A percentile compares a stretch with the other conserved stretches of the same genome.
Evolutionary conservation across 108 stramenopile genomes (phyloP).

Genomic region (Skeletonema potamos): DNA sequence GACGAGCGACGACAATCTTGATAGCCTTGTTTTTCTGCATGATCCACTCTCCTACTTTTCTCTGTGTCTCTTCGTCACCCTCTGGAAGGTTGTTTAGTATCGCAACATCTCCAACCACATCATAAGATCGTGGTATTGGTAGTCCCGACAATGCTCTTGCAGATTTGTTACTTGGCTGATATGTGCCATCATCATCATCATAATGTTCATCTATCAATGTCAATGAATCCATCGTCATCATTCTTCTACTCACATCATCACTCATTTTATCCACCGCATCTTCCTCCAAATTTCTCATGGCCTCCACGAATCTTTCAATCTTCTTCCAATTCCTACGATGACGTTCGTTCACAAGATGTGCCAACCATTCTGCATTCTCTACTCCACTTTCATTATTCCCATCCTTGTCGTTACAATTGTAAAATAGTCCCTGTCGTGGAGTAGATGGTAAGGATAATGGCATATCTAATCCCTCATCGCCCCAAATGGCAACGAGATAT

Average conservation of each 20-base stretch:
- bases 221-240: background rate
- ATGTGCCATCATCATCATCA: background rate
- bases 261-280: conserved; percentile 24
- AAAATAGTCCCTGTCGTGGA: conserved; percentile 32
- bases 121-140: conserved; percentile 40
- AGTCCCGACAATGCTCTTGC: conserved; percentile 14
- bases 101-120: conserved; percentile 86
- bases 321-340: conserved; percentile 87
- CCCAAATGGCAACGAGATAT: conserved; percentile 84
- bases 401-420: conserved; percentile 8
- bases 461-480: conserved; percentile 92
- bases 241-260: background rate
- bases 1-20: conserved; percentile 50
- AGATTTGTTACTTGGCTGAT: background rate
- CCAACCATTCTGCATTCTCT: conserved; percentile 60
- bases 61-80: conserved; percentile 43
- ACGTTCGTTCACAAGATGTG: conserved; percentile 76
- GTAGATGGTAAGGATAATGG: conserved; percentile 52
- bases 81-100: conserved; percentile 65
- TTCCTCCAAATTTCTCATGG: conserved; percentile 34
- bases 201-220: background rate
- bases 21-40: conserved; percentile 80
- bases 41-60: conserved; percentile 59
- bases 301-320: conserved; percentile 76
- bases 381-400: background rate